A percentile compares a stretch with the other conserved stretches of the same genome.
These are phyloP conservation scores for Teratosphaeria zuluensis DNA, from an alignment of 2,329 filamentous ascomycete species.

Conservation along the genomic window DNA sequence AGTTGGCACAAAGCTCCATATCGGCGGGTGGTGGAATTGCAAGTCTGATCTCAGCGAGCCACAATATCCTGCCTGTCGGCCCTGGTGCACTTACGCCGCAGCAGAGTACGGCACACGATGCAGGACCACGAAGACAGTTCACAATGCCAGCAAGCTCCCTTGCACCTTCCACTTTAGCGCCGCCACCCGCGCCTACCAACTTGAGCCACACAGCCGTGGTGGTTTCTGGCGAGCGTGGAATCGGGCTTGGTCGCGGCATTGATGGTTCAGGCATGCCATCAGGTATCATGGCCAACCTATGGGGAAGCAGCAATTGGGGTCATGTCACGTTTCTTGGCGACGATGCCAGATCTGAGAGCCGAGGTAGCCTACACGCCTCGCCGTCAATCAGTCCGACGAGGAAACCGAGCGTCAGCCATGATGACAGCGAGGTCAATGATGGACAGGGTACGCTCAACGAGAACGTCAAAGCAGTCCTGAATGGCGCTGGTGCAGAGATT, in stretches of 20 bases:
- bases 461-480: not conserved
- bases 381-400: not conserved
- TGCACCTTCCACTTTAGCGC: constrained; percentile 73
- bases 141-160: constrained; percentile 53
- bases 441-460: not conserved
- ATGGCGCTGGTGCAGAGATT: not conserved
- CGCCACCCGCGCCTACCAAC: constrained; percentile 72
- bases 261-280: constrained; percentile 66
- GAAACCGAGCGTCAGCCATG: not conserved
- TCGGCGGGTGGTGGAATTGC: constrained; percentile 60
- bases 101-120: constrained; percentile 9
- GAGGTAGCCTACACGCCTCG: not conserved
- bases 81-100: constrained; percentile 32
- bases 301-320: constrained; percentile 81
- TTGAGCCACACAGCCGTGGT: constrained; percentile 79
- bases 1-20: constrained; percentile 3
- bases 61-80: constrained; percentile 63
- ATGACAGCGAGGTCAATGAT: constrained; percentile 9
- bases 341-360: constrained; percentile 26
- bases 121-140: constrained; percentile 1
- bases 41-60: constrained; percentile 74
- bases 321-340: constrained; percentile 53
- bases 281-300: constrained; percentile 83
- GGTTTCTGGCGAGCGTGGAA: constrained; percentile 65
- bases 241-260: constrained; percentile 47